These are phyloP conservation scores for Pyrus hybrid DNA, from an alignment of 331 rosid species.

Conservation along the genomic window DNA sequence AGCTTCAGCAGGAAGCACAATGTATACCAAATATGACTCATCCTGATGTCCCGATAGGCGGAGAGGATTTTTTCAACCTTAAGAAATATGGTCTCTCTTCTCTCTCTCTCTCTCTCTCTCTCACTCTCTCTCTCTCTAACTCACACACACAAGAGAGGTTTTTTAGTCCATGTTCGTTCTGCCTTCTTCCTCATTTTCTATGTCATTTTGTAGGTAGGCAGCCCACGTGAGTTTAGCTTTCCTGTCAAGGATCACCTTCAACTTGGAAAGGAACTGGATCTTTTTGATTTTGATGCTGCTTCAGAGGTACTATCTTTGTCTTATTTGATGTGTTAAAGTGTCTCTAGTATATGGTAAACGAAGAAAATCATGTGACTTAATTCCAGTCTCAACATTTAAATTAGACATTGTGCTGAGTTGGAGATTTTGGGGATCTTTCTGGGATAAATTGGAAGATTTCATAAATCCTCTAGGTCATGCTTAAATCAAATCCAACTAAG, in stretches of 20 bases:
- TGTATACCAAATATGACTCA: constrained; percentile 83
- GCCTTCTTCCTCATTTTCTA: constrained; percentile 1
- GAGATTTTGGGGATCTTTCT: not conserved
- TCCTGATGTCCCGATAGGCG: constrained; percentile 83
- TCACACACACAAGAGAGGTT: not conserved
- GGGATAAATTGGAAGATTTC: not conserved
- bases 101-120: not conserved
- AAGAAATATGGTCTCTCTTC: constrained; percentile 49
- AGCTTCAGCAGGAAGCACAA: constrained; percentile 88
- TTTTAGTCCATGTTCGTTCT: constrained; percentile 4
- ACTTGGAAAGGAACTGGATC: constrained; percentile 81
- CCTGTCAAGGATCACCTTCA: constrained; percentile 82
- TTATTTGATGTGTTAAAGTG: not conserved
- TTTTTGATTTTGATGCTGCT: constrained; percentile 90
- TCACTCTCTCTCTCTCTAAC: not conserved
- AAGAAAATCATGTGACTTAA: not conserved
- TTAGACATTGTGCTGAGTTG: not conserved
- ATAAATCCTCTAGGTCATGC: not conserved
- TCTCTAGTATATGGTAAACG: not conserved
- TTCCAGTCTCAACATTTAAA: not conserved
- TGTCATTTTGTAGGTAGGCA: constrained; percentile 52
- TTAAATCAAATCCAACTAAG: not conserved
- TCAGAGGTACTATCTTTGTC: constrained; percentile 60
- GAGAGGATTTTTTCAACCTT: constrained; percentile 62
- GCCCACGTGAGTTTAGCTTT: constrained; percentile 52